Evolutionary conservation across 371 early-diverging fungal genomes (phyloP), one percentile per base, ranked within the genome.

Genomic region (Quaeritorhiza haematococci): DNA sequence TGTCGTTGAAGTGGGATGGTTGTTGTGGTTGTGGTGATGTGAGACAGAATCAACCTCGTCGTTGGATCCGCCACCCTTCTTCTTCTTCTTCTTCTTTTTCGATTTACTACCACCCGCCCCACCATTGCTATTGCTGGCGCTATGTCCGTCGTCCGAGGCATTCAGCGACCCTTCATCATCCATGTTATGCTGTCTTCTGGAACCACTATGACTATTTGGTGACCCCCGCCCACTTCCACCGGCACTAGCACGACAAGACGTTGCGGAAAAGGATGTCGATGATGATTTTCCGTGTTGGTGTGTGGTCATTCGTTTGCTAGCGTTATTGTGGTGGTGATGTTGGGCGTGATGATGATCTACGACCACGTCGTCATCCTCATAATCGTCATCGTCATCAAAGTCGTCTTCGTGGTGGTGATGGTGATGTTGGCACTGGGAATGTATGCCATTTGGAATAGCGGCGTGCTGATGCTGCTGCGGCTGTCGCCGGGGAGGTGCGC

Each of bases 301-400:
- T n/a, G n/a, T n/a, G n/a, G 38, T 33, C 21, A 21, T n/a, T 17
- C 0, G 19, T 8, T 46, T 49, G 13, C 26, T 23, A 21, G 24
- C 19, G 1, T 48, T 52, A 27, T 53, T 42, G 30, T 49, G n/a
- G n/a, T n/a, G n/a, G n/a, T n/a, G n/a, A n/a, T n/a, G n/a, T n/a
- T n/a, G n/a, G n/a, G n/a, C n/a, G n/a, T n/a, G n/a, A n/a, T n/a
- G n/a, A n/a, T n/a, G n/a, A n/a, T n/a, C n/a, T n/a, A n/a, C n/a
- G n/a, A n/a, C 54, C 2, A 46, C 30, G 29, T 46, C 47, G 53
- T 47, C 58, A 5, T 48, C 57, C 17, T 45, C 58, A 38, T 45
- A 53, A 7, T 63, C 58, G 19, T 58, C 63, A 17, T 58, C 53
- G 43, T 58, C 58, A 17, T 30, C 53, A 13, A 41, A 5, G 6